phyloP scores from a whole-genome alignment of 2,329 filamentous ascomycete genomes.

The Fusarium marasasianum region DNA sequence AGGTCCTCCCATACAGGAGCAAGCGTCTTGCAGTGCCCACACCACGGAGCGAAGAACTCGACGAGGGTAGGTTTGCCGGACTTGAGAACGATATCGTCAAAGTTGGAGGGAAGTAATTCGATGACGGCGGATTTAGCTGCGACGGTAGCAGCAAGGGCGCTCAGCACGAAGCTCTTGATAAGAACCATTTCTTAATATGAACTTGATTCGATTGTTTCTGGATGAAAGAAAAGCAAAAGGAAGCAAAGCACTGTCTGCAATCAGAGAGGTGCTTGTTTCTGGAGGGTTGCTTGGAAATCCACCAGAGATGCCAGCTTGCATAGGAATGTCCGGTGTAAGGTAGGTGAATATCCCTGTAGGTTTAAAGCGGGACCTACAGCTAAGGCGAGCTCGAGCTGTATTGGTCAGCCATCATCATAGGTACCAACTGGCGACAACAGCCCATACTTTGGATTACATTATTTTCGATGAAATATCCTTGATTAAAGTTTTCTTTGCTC shows the following conservation, averaged over 20 bases:
- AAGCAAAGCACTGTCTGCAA: constrained; percentile 18
- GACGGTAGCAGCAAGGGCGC: constrained; percentile 63
- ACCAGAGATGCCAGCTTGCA: constrained; percentile 47
- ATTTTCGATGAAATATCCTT: neutral
- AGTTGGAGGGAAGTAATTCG: constrained; percentile 90
- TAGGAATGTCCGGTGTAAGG: constrained; percentile 28
- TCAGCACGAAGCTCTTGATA: constrained; percentile 68
- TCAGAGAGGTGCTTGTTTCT: constrained; percentile 22
- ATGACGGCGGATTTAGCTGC: constrained; percentile 84
- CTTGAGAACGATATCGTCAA: constrained; percentile 87
- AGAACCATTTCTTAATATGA: constrained; percentile 59
- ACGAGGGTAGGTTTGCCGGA: constrained; percentile 95
- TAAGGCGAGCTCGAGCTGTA: constrained; percentile 32
- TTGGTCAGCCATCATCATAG: neutral
- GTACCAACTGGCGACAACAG: neutral
- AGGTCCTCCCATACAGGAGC: constrained; percentile 96
- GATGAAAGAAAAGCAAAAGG: neutral
- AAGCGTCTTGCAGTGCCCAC: constrained; percentile 98
- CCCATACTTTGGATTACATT: neutral
- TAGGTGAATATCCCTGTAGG: constrained; percentile 26
- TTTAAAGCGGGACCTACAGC: constrained; percentile 32
- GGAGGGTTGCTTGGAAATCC: constrained; percentile 41
- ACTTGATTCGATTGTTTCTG: neutral
- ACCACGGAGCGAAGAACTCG: constrained; percentile 99
- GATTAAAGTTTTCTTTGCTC: neutral